Base-by-base conservation (phyloP, 306 rosid genomes). In the Dalbergia cochinchinensis region DNA sequence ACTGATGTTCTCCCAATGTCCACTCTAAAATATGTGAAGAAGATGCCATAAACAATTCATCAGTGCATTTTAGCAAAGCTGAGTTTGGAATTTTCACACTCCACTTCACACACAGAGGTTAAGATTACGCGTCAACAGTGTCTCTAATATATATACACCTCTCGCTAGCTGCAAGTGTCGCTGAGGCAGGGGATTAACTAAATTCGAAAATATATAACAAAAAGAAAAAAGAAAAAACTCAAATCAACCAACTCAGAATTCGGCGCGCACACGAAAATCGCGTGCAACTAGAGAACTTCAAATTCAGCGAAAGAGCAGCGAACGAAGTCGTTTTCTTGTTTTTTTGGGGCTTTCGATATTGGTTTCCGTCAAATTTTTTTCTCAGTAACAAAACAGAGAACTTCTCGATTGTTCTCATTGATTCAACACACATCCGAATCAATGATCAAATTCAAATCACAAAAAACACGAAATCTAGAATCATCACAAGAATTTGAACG, bases 291-390 rank as follows among this genome's bases (percentile, higher is more conserved):
- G 13, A 78, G 51, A 58, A 61, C 53, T 55, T 18, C 39, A 22
- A 74, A 37, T 37, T 37, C 1, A 54, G 59, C 2, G 13, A 44
- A 53, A 51, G 53, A 11, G 54, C 31, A 14, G 42, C 50, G 4
- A 67, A 86, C 71, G 66, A 45, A n/a, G 48, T 55, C 67, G 68
- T 82, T 85, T 68, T 76, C 55, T 26, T 26, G 31, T 26, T 26
- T 53, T 47, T 50, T 58, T 59, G 47, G 20, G 5, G 4, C n/a
- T 14, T 15, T 42, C 11, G 33, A 5, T 20, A 48, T 19, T 11
- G 34, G 3, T 6, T 47, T 63, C 12, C 37, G 13, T 45, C 67
- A 57, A 39, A 44, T 5, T 2, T 8, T 1, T 22, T 60, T 65
- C 51, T 37, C 63, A 33, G 51, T 16, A 80, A 12, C 68, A 39